phyloP scores from a whole-genome alignment of 345 rosid genomes.

The Ricinus communis region DNA sequence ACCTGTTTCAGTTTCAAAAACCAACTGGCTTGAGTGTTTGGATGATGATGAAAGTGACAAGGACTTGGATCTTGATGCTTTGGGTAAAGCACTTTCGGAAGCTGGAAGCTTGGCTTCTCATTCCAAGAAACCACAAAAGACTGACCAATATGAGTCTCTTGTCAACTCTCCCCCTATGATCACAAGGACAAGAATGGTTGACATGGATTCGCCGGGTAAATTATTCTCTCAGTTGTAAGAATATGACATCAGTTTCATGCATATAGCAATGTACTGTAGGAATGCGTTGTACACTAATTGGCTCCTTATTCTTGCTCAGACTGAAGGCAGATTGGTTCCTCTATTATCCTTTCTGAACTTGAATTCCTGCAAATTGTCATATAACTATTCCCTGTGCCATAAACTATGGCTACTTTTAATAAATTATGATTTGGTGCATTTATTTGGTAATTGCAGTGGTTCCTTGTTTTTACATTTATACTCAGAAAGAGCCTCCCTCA shows the following conservation, averaged over 20 bases:
- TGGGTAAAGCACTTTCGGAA: slow-evolving; percentile 59
- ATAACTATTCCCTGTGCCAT: neutral
- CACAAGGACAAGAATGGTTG: slow-evolving; percentile 22
- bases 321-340: neutral
- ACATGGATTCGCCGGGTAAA: slow-evolving; percentile 43
- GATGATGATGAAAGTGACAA: slow-evolving; percentile 50
- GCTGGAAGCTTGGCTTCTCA: slow-evolving; percentile 54
- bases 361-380: neutral
- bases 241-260: too few relatives aligned
- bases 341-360: neutral
- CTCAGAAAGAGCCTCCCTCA: slow-evolving; percentile 45
- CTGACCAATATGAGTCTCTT: slow-evolving; percentile 25
- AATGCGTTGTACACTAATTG: too few relatives aligned
- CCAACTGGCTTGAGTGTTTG: slow-evolving; percentile 49
- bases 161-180: slow-evolving; percentile 32
- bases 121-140: slow-evolving; percentile 38
- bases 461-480: slow-evolving; percentile 86
- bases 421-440: neutral
- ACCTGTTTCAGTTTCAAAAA: slow-evolving; percentile 40
- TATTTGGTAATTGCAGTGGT: slow-evolving; percentile 45
- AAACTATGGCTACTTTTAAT: neutral
- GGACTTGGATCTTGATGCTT: slow-evolving; percentile 60
- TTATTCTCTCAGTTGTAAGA: neutral
- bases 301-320: neutral
- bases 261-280: too few relatives aligned